Base-by-base conservation (phyloP, 2,329 filamentous ascomycete genomes). In the Diplocarpon rosae region DNA sequence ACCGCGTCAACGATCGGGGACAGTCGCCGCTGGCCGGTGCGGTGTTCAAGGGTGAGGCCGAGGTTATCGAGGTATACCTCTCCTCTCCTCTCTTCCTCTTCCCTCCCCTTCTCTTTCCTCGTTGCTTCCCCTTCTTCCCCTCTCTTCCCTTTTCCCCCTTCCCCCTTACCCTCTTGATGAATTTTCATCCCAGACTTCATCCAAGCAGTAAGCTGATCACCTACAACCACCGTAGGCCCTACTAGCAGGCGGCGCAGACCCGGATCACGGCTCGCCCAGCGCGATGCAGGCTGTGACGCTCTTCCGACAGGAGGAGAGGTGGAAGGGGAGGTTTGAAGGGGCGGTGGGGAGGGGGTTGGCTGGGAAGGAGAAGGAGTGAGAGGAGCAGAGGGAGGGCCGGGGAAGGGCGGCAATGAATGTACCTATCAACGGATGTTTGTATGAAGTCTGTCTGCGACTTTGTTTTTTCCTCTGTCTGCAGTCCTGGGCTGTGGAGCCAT, bases 21-120 rank as follows among this genome's bases (percentile, higher is more conserved):
- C 83, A 86, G 63, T 83, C 78, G 50, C 76, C 78, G 0, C 66
- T 86, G 3, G 80, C 81, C 0, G 82, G 83, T 0, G 81, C 81
- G 0, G 76, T 86, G 8, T 86, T 86, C 61, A 86, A 86, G 62
- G 76, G 75, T 10, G 78, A 82, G 56, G 71, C 74, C 43, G 73
- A 72, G 3, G 76, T 85, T 2, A 71, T 85, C 9, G 73, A 75
- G 59, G 71, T 75, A 47, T 40, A 61, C 49, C 11, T 12, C 13
- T 43, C 13, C 30, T 2, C 17, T 40, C 24, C 14, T 15, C 15
- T 34, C 10, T 14, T 10, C 17, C 33, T 7, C 7, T 20, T 40
- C 3, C 11, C 36, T 17, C 6, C 17, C 14, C 10, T 31, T 37
- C 36, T 47, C 28, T 37, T 14, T 12, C 20, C 10, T n/a, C 28